Evolutionary conservation across 306 rosid genomes (phyloP).

Genomic region (Acacia confusa): DNA sequence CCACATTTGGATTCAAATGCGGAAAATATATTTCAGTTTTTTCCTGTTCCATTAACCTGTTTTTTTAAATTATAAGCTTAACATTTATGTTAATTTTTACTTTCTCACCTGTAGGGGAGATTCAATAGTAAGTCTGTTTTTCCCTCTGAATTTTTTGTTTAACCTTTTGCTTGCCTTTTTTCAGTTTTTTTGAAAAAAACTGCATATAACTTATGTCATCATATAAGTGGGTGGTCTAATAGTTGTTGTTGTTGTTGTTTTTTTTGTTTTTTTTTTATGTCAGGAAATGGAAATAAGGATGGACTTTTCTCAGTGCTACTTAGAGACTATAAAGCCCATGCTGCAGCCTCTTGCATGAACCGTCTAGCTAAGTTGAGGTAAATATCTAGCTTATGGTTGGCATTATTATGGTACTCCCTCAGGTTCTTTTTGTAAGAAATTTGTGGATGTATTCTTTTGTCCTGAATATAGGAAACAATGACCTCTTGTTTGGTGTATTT

Average conservation of each 20-base stretch:
- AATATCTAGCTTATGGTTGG: slow-evolving; percentile 21
- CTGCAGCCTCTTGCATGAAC: slow-evolving; percentile 97
- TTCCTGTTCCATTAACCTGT: background rate
- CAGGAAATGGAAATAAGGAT: slow-evolving; percentile 96
- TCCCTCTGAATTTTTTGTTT: background rate
- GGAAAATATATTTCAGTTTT: background rate
- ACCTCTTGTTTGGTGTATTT: background rate
- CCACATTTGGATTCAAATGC: background rate
- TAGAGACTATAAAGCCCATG: slow-evolving; percentile 88
- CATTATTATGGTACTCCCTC: slow-evolving; percentile 12
- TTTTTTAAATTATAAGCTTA: background rate
- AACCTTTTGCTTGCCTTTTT: background rate
- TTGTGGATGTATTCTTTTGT: background rate
- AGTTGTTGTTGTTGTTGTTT: no score
- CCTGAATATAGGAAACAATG: background rate
- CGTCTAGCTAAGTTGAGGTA: slow-evolving; percentile 96
- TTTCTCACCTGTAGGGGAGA: background rate
- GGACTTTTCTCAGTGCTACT: slow-evolving; percentile 90
- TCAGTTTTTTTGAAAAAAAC: background rate
- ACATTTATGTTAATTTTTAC: slow-evolving; percentile 10
- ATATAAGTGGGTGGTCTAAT: slow-evolving; percentile 24
- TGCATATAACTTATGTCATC: slow-evolving; percentile 9
- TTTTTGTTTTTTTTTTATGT: slow-evolving; percentile 30
- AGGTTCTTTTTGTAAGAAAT: background rate
- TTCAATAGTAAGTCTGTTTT: background rate